A percentile compares a stretch with the other conserved stretches of the same genome.
Evolutionary conservation across 768 basidiomycete genomes (phyloP).

Genomic region (Strobilomyces echinocephalus): DNA sequence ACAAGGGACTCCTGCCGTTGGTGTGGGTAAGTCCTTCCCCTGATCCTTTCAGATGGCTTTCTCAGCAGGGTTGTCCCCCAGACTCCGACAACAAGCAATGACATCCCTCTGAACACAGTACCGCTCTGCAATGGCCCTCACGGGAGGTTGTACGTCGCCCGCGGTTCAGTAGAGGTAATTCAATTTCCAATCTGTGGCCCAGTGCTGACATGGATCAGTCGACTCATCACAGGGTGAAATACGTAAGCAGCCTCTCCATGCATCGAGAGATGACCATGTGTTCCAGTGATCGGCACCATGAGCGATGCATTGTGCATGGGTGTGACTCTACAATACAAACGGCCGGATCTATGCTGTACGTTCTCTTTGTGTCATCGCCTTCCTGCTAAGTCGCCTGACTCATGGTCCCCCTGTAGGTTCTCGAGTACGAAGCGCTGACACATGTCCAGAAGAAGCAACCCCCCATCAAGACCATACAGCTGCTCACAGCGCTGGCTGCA

Average conservation of each 20-base stretch:
- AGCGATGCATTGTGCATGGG: constrained; percentile 10
- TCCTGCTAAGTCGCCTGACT: not conserved
- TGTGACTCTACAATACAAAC: constrained; percentile 9
- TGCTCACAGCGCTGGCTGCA: not conserved
- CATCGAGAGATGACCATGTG: not conserved
- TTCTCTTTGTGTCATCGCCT: not conserved
- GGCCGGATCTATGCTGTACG: constrained; percentile 11
- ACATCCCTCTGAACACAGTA: constrained; percentile 18
- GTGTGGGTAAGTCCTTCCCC: too few species aligned
- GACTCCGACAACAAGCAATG: constrained; percentile 15
- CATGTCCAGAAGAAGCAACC: constrained; percentile 16
- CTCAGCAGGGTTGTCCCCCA: not conserved
- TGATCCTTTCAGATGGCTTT: too few species aligned
- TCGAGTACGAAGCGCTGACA: constrained; percentile 21
- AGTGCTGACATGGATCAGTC: constrained; percentile 6
- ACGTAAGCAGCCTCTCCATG: constrained; percentile 5
- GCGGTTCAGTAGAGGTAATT: constrained; percentile 13
- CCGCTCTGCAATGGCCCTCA: constrained; percentile 3
- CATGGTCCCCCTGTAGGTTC: constrained; percentile 3
- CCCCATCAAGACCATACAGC: not conserved
- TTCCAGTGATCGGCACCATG: constrained; percentile 16
- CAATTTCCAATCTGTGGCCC: not conserved
- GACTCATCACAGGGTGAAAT: constrained; percentile 14
- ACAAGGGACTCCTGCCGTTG: too few species aligned
- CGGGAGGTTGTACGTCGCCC: constrained; percentile 17